These are phyloP conservation scores for Cordyceps farinosa DNA, from an alignment of 2,329 filamentous ascomycete genomes.

Conservation along the genomic window DNA sequence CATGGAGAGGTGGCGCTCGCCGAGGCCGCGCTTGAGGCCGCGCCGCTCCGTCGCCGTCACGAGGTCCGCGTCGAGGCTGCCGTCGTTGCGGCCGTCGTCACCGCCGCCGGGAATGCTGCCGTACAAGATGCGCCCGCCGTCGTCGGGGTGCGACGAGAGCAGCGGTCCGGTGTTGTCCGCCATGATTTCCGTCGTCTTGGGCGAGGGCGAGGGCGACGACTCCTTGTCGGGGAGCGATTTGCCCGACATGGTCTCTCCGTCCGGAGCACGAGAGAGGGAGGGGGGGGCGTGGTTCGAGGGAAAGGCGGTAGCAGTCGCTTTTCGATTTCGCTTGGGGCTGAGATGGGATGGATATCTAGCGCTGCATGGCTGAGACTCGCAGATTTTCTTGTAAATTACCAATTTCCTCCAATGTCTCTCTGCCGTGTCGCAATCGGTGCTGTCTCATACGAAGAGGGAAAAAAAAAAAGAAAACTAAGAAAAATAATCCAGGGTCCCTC, in stretches of 20 bases:
- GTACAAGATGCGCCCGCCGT: neutral
- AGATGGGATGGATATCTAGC: neutral
- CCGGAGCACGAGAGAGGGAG: neutral
- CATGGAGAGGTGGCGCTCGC: conserved; percentile 54
- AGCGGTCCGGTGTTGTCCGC: neutral
- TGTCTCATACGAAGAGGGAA: neutral
- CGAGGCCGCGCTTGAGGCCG: conserved; percentile 46
- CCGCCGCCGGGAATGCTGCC: neutral
- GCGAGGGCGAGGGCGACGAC: neutral
- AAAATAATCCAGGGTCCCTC: neutral
- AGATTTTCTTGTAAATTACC: neutral
- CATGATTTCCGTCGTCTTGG: neutral
- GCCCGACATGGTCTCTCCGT: neutral
- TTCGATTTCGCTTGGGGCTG: neutral
- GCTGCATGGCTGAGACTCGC: neutral
- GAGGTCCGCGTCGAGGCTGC: conserved; percentile 36
- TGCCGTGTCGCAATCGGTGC: neutral
- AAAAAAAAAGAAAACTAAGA: neutral
- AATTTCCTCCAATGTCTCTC: neutral
- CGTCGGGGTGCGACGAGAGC: neutral
- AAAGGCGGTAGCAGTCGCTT: neutral
- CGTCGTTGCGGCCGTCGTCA: neutral
- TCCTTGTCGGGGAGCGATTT: neutral
- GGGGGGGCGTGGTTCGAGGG: neutral
- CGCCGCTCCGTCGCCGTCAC: conserved; percentile 47